These are phyloP conservation scores for Gonium pectorale DNA, from an alignment of 139 green algal species.

Conservation along the genomic window DNA sequence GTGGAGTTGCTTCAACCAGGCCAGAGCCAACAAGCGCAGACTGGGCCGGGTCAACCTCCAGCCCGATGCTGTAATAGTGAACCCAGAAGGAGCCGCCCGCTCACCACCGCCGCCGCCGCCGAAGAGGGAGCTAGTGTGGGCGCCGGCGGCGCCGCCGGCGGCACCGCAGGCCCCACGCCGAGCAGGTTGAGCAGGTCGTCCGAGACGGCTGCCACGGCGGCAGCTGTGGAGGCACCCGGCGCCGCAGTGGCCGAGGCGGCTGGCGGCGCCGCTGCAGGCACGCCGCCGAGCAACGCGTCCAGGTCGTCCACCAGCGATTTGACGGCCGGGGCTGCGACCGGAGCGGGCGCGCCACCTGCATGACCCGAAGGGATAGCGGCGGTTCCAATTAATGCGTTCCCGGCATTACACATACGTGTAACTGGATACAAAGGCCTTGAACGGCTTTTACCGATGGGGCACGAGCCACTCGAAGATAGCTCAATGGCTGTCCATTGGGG, in stretches of 20 bases:
- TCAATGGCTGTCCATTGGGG: no score
- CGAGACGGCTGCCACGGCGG: slow-evolving; percentile 24
- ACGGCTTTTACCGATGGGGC: no score
- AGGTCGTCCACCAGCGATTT: slow-evolving; percentile 39
- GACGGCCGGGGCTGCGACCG: background rate
- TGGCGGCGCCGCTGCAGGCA: slow-evolving; percentile 7
- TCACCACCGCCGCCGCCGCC: background rate
- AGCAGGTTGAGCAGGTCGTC: slow-evolving; percentile 50
- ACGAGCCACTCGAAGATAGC: no score
- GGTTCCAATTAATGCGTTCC: no score
- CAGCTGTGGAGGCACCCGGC: background rate
- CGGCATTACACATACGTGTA: no score
- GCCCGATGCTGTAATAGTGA: no score
- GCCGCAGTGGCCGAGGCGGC: background rate
- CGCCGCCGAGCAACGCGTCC: slow-evolving; percentile 38
- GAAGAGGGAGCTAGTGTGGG: background rate
- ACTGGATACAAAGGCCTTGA: no score
- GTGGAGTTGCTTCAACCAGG: no score
- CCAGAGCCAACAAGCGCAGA: no score
- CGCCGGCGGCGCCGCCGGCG: background rate
- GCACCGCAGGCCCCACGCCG: slow-evolving; percentile 3
- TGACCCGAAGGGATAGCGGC: no score
- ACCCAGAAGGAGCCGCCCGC: no score
- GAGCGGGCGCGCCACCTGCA: background rate
- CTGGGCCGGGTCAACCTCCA: no score